phyloP scores from a whole-genome alignment of 129 eudicot species.

The Artemisia annua region DNA sequence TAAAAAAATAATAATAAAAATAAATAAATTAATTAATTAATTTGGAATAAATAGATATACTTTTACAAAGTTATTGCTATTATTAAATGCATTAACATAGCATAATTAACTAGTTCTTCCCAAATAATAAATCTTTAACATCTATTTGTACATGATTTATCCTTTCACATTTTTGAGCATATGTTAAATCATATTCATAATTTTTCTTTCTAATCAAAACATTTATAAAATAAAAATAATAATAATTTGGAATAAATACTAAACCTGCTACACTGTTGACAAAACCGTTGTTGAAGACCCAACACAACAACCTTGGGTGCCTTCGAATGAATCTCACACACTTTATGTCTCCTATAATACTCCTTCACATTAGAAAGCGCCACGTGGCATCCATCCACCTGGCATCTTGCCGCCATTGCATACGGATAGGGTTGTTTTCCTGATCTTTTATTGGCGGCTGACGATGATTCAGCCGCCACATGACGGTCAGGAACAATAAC shows the following conservation, averaged over 20 bases:
- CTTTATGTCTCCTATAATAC: slow-evolving; percentile 69
- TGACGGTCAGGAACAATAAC: slow-evolving; percentile 15
- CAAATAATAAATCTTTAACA: neutral
- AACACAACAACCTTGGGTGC: slow-evolving; percentile 63
- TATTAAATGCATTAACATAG: neutral
- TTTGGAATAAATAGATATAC: no score
- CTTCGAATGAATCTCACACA: slow-evolving; percentile 70
- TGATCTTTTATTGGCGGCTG: slow-evolving; percentile 21
- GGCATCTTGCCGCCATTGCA: slow-evolving; percentile 48
- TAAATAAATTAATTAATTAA: no score
- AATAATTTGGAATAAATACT: no score
- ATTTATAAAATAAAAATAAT: no score
- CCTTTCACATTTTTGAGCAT: neutral
- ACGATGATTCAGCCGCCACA: slow-evolving; percentile 17
- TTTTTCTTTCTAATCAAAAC: neutral
- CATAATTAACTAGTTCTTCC: neutral
- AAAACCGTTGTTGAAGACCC: slow-evolving; percentile 66
- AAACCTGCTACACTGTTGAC: slow-evolving; percentile 84
- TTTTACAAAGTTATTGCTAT: neutral
- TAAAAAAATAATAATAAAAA: no score
- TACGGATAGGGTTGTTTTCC: slow-evolving; percentile 21
- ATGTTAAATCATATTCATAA: neutral
- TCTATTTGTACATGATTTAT: no score
- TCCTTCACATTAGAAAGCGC: slow-evolving; percentile 51
- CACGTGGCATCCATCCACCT: slow-evolving; percentile 77